Base-by-base conservation (phyloP, 2,329 filamentous ascomycete species). In the Arachnopeziza araneosa region DNA sequence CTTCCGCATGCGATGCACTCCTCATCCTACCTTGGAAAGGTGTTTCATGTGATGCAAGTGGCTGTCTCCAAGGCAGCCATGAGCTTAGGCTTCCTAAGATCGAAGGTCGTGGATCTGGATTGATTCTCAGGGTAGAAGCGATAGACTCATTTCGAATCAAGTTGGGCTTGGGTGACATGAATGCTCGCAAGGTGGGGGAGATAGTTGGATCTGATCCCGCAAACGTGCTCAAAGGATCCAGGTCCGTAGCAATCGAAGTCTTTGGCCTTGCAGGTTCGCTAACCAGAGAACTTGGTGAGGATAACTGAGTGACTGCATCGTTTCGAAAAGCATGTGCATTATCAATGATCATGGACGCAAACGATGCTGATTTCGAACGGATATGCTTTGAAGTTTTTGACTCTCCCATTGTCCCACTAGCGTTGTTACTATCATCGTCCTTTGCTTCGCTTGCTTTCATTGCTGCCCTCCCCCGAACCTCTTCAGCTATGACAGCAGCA, bases 191-290 rank as follows among this genome's bases (percentile, higher is more conserved):
- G 19, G 61, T 65, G 22, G 66, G 62, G 22, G 67, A 64, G 32
- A 36, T 58, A 9, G 58, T 50, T 21, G 55, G 56, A n/a, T 54
- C 36, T 48, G 54, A 9, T 21, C 60, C 22, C 19, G 63, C 63
- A 60, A 66, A 64, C 6, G 32, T 57, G 22, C 64, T 59, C 1
- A 63, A 55, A 21, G 52, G 67, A 5, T 68, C 58, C 7, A 69
- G 63, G 60, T 69, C 69, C 56, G 70, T 65, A 2, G 71, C 70
- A 6, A 73, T 79, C 0, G 82, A 85, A 1, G 81, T 84, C 64
- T 83, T 80, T 1, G 84, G 83, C 21, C 78, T 69, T n/a, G 83
- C 82, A 3, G 80, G 83, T 56, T 82, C 78, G 65, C 84, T 79
- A 7, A 84, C 72, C 12, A 87, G 74, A 21, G 75, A 76, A 1